Percentiles rank a stretch among this genome's conserved stretches.
phyloP scores from a whole-genome alignment of 176 grass and related monocot species.

The Oryza punctata region DNA sequence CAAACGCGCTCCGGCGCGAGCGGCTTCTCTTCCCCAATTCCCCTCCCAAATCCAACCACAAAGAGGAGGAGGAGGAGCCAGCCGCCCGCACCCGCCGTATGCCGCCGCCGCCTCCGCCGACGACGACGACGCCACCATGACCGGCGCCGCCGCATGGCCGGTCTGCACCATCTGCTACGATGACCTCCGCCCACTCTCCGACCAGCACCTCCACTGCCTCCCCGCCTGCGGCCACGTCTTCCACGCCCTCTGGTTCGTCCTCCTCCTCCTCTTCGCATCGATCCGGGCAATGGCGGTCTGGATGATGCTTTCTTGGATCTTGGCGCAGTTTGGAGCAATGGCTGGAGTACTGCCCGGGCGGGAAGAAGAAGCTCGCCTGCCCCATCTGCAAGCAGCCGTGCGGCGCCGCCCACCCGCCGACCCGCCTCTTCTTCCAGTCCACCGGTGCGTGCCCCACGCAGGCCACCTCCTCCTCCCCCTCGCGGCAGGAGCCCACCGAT shows the following conservation, averaged over 20 bases:
- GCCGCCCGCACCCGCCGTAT: conserved; percentile 9
- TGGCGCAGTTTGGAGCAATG: conserved; percentile 80
- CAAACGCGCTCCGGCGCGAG: conserved; percentile 10
- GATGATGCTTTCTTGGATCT: not conserved
- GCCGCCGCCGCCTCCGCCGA: not conserved
- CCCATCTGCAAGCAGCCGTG: conserved; percentile 90
- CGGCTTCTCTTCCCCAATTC: not conserved
- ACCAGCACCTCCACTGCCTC: conserved; percentile 72
- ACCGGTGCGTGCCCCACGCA: conserved; percentile 51
- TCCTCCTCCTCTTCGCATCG: not conserved
- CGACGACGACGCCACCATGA: conserved; percentile 34
- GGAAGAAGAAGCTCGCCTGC: conserved; percentile 81
- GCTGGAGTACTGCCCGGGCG: conserved; percentile 86
- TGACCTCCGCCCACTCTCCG: conserved; percentile 74
- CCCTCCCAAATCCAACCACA: conserved; percentile 23
- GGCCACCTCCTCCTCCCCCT: not conserved
- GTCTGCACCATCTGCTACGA: conserved; percentile 98
- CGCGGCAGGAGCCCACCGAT: not conserved
- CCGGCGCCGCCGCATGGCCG: conserved; percentile 58
- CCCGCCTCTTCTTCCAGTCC: conserved; percentile 91
- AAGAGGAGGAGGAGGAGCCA: conserved; percentile 1
- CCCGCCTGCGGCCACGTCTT: conserved; percentile 96
- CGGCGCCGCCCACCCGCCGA: conserved; percentile 53
- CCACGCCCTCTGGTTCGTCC: conserved; percentile 82
- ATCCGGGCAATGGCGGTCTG: not conserved